phyloP scores from a whole-genome alignment of 2,329 filamentous ascomycete genomes.

The Fusarium robinianum region DNA sequence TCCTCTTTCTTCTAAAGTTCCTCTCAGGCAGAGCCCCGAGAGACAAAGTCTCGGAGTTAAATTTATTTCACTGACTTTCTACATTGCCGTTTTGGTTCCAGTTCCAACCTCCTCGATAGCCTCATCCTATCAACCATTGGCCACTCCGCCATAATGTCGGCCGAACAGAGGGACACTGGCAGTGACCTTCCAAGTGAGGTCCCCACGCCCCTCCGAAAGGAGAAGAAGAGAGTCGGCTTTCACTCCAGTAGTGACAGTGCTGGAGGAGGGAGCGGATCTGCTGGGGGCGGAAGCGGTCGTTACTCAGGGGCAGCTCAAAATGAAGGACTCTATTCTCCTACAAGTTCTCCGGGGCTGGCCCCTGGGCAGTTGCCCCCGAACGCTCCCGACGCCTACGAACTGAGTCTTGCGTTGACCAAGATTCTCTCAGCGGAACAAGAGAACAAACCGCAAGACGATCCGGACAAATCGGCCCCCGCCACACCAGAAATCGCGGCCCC shows the following conservation, averaged over 20 bases:
- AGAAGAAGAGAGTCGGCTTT: slow-evolving; percentile 49
- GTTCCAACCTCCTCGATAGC: slow-evolving; percentile 3
- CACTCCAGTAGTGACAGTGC: slow-evolving; percentile 39
- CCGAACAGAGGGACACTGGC: slow-evolving; percentile 37
- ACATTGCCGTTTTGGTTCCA: too few relatives aligned
- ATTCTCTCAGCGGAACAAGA: slow-evolving; percentile 43
- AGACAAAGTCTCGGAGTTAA: slow-evolving; percentile 25
- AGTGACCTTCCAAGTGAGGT: slow-evolving; percentile 32
- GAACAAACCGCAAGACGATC: slow-evolving; percentile 22
- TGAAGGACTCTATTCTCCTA: slow-evolving; percentile 34
- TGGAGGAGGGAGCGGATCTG: slow-evolving; percentile 11
- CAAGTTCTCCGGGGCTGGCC: slow-evolving; percentile 34
- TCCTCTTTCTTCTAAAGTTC: slow-evolving; percentile 18
- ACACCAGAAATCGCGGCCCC: slow-evolving; percentile 25
- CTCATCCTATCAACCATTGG: slow-evolving; percentile 1
- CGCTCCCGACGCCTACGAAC: slow-evolving; percentile 45
- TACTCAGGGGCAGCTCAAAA: slow-evolving; percentile 21
- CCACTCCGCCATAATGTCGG: slow-evolving; percentile 23
- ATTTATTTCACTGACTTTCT: slow-evolving; percentile 8
- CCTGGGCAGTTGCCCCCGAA: slow-evolving; percentile 38
- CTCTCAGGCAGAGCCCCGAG: slow-evolving; percentile 16
- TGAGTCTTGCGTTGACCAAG: slow-evolving; percentile 46
- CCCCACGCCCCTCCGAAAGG: slow-evolving; percentile 41
- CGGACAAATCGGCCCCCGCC: slow-evolving; percentile 16
- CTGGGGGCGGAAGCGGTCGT: slow-evolving; percentile 1